Evolutionary conservation across 306 rosid genomes (phyloP), one percentile per base, ranked within the genome.

Genomic region (Delonix regia): DNA sequence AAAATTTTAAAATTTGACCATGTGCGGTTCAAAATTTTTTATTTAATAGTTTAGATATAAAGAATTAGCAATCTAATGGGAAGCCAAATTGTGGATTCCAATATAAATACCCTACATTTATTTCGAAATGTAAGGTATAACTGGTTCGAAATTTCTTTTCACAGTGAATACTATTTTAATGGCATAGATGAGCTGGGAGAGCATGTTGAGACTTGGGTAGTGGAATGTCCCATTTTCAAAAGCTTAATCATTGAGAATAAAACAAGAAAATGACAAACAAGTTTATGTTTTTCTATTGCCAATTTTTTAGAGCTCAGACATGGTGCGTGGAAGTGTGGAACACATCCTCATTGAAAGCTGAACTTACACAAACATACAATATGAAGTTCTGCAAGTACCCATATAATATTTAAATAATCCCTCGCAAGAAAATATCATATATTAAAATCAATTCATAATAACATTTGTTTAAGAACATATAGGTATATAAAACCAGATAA

Each of bases 181-280:
- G 56, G n/a, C 33, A 62, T 8, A 70, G 79, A 76, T 90, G 89
- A 89, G 91, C 83, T 86, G 94, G 91, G 84, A 78, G 80, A 86
- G 92, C 88, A 83, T 80, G 81, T 80, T 65, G 87, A 75, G 87
- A 85, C 87, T 33, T 73, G 80, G 85, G 92, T 90, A 75, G 77
- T 70, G 84, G 75, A 82, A 67, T 88, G 83, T 85, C 83, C 86
- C 86, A 71, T 86, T 86, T 85, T 77, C 76, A 86, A 92, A 92
- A 86, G 41, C 64, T 79, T 83, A 85, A 92, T 89, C 86, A 92
- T 85, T 86, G 88, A 82, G 91, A 87, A 86, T 85, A 87, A 82
- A 88, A 87, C 91, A 89, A 93, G 91, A 84, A 83, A 82, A 86
- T 86, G 91, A 93, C 97, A 93, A 86, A 84, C 81, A 38, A 44